phyloP scores from a whole-genome alignment of 192 early-diverging fungal species.

The Dissophora globulifera region DNA sequence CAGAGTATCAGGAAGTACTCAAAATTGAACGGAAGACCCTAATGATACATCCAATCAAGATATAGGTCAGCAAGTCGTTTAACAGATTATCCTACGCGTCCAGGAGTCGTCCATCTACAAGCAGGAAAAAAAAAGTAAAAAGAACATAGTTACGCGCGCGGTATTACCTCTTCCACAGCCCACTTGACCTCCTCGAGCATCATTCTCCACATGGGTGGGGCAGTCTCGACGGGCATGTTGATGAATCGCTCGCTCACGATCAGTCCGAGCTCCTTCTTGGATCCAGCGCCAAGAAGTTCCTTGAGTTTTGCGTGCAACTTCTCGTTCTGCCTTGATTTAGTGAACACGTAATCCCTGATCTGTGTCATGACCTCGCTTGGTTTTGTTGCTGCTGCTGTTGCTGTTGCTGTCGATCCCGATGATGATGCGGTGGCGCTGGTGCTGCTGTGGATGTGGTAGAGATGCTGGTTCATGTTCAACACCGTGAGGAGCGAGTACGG shows the following conservation, averaged over 20 bases:
- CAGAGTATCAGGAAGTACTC: constrained; percentile 84
- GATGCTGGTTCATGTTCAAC: constrained; percentile 74
- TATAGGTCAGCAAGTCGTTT: too few species aligned
- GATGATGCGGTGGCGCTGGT: neutral
- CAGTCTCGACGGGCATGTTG: constrained; percentile 96
- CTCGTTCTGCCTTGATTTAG: constrained; percentile 64
- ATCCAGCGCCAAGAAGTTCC: constrained; percentile 48
- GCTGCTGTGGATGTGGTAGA: constrained; percentile 30
- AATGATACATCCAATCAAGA: too few species aligned
- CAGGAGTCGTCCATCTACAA: too few species aligned
- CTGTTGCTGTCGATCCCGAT: constrained; percentile 15
- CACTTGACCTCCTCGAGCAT: constrained; percentile 83
- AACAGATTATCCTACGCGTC: too few species aligned
- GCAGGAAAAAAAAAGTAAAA: too few species aligned
- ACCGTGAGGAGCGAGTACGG: constrained; percentile 90
- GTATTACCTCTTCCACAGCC: constrained; percentile 78
- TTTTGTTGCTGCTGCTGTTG: constrained; percentile 25
- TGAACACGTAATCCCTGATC: constrained; percentile 71
- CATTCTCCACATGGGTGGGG: constrained; percentile 92
- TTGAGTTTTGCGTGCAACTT: constrained; percentile 43
- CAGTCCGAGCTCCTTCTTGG: constrained; percentile 64
- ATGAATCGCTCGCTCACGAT: constrained; percentile 90
- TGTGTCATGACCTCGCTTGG: constrained; percentile 61
- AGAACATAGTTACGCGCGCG: too few species aligned
- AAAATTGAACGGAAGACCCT: constrained; percentile 79